Percentiles rank a stretch among this genome's conserved stretches.
These are phyloP conservation scores for Paraconiothyrium sp. DNA, from an alignment of 2,329 filamentous ascomycete species.

Conservation along the genomic window DNA sequence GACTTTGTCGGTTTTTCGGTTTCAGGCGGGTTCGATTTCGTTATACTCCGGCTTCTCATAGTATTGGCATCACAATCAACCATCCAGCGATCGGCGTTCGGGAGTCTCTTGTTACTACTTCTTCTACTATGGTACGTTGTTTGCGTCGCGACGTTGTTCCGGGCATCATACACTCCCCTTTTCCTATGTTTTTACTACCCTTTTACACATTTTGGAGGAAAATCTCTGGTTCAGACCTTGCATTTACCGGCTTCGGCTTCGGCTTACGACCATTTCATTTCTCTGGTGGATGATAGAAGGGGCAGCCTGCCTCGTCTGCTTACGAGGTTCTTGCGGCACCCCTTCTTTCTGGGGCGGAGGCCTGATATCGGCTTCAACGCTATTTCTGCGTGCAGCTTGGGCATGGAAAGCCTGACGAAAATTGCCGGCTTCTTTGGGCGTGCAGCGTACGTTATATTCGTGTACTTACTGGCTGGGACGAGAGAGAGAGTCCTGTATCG, in stretches of 20 bases:
- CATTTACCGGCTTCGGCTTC: conserved; percentile 26
- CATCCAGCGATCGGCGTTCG: conserved; percentile 40
- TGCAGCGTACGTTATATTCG: conserved; percentile 13
- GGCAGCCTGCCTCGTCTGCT: background rate
- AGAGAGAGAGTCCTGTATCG: conserved; percentile 3
- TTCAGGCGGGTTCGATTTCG: conserved; percentile 18
- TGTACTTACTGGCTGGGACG: conserved; percentile 18
- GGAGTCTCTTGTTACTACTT: conserved; percentile 21
- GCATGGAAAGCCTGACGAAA: background rate
- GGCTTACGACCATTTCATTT: conserved; percentile 14
- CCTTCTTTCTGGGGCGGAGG: background rate
- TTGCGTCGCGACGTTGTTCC: background rate
- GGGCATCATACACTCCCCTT: conserved; percentile 11
- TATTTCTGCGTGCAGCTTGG: background rate
- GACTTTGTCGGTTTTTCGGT: conserved; percentile 16
- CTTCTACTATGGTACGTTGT: conserved; percentile 12
- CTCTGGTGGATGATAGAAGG: background rate
- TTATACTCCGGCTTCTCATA: conserved; percentile 25
- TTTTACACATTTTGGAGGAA: conserved; percentile 17
- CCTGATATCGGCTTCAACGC: background rate
- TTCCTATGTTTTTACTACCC: conserved; percentile 14
- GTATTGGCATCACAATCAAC: conserved; percentile 22
- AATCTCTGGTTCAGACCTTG: conserved; percentile 19
- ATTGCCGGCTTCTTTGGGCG: background rate
- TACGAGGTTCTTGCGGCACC: background rate